Evolutionary conservation across 2,329 filamentous ascomycete species (phyloP).

Genomic region (Camillea tinctor): DNA sequence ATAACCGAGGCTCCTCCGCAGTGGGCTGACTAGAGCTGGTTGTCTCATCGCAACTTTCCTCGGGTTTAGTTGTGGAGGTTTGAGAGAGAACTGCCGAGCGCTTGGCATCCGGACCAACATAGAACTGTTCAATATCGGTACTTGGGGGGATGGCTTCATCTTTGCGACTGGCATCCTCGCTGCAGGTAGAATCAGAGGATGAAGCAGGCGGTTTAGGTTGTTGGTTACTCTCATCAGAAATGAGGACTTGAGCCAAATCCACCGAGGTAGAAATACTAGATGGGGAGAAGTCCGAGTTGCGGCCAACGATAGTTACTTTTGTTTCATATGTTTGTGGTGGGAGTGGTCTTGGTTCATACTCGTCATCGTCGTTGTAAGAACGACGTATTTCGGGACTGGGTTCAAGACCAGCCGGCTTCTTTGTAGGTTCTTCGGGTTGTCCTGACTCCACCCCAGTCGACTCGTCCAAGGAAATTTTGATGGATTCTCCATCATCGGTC

Average conservation of each 20-base stretch:
- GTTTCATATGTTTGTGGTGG: constrained; percentile 41
- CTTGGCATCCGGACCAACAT: constrained; percentile 28
- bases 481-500: constrained; percentile 39
- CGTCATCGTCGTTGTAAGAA: constrained; percentile 35
- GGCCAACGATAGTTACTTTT: constrained; percentile 50
- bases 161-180: constrained; percentile 10
- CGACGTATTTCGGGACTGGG: constrained; percentile 30
- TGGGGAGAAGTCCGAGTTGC: constrained; percentile 39
- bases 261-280: constrained; percentile 2
- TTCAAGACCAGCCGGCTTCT: constrained; percentile 25
- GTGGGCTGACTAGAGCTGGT: constrained; percentile 14
- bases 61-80: constrained; percentile 12
- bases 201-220: constrained; percentile 11
- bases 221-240: constrained; percentile 6
- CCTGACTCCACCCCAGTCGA: constrained; percentile 21
- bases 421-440: constrained; percentile 25
- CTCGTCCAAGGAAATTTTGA: constrained; percentile 42
- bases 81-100: constrained; percentile 21
- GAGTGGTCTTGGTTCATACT: constrained; percentile 42
- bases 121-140: constrained; percentile 31
- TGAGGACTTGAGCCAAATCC: constrained; percentile 3
- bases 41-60: constrained; percentile 12
- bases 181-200: constrained; percentile 10
- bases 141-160: constrained; percentile 23
- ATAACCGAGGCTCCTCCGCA: constrained; percentile 26